Base-by-base conservation (phyloP, 768 basidiomycete species). In the Macrolepiota fuliginosa region DNA sequence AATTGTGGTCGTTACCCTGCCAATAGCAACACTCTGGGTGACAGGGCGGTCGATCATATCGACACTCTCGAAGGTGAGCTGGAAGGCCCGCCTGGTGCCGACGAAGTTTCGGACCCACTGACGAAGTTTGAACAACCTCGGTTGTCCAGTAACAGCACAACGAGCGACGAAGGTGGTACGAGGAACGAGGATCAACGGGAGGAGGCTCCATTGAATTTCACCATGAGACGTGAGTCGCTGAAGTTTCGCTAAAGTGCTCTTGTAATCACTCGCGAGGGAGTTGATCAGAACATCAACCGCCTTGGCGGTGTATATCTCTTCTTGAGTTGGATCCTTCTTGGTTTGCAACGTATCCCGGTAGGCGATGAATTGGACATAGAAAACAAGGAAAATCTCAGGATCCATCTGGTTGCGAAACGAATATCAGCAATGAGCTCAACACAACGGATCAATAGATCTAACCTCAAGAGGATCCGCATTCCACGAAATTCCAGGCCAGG, bases 401-500 rank as follows among this genome's bases (percentile, higher is more conserved):
- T 84, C 81, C 51, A 87, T 71, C 85, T 86, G n/a, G n/a, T n/a
- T n/a, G n/a, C n/a, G n/a, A n/a, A 64, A 49, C 4, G 45, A 19
- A 17, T 27, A 32, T 32, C 45, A 11, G 17, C n/a, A n/a, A n/a
- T n/a, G n/a, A n/a, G n/a, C n/a, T n/a, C n/a, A n/a, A n/a, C n/a
- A n/a, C n/a, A n/a, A n/a, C n/a, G n/a, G n/a, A n/a, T n/a, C n/a
- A n/a, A n/a, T n/a, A n/a, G n/a, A n/a, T n/a, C 60, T 4, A 66
- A 85, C 85, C 71, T 83, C 81, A 7, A 87, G 74, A 6, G 84
- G 84, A 29, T 84, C 81, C 4, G 81, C 69, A 35, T 83, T 81
- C 86, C 87, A 88, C 9, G 86, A 86, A 25, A 86, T 73, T 15
- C 85, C 86, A 27, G 82, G 83, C 78, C 83, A 83, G 4, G 78